Evolutionary conservation across 2,329 filamentous ascomycete genomes (phyloP).

Genomic region (Sarocladiaceae sp.): DNA sequence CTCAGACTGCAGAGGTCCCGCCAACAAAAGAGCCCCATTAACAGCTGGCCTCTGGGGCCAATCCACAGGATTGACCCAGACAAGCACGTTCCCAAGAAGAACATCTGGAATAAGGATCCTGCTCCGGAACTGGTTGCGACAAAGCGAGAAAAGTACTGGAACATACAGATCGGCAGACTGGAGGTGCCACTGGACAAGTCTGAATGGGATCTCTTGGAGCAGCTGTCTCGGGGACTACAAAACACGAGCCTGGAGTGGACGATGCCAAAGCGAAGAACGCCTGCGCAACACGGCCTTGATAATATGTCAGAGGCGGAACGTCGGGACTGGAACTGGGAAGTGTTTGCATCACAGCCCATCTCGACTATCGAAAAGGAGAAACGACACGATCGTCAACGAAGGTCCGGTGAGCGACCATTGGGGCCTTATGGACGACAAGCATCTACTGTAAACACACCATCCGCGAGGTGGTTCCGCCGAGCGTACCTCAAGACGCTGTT

Average conservation of each 20-base stretch:
- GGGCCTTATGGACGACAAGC: slow-evolving; percentile 32
- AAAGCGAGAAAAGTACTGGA: slow-evolving; percentile 44
- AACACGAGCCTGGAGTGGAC: slow-evolving; percentile 26
- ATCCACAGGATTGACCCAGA: slow-evolving; percentile 24
- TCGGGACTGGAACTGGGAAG: slow-evolving; percentile 36
- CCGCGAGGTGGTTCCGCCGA: slow-evolving; percentile 37
- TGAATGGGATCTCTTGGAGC: slow-evolving; percentile 51
- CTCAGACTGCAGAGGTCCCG: not conserved
- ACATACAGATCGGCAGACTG: slow-evolving; percentile 33
- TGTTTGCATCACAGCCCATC: slow-evolving; percentile 32
- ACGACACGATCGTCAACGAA: slow-evolving; percentile 19
- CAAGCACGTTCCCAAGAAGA: slow-evolving; percentile 30
- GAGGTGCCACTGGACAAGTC: slow-evolving; percentile 46
- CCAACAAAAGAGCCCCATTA: not conserved
- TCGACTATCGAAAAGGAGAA: slow-evolving; percentile 28
- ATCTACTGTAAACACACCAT: slow-evolving; percentile 18
- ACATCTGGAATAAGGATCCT: slow-evolving; percentile 44
- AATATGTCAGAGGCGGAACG: not conserved
- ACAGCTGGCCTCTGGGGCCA: not conserved
- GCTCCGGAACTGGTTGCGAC: slow-evolving; percentile 31
- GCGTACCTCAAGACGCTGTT: slow-evolving; percentile 41
- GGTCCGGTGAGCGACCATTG: slow-evolving; percentile 29
- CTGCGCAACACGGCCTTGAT: not conserved
- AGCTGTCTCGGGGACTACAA: slow-evolving; percentile 36
- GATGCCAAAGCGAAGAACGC: slow-evolving; percentile 21